Evolutionary conservation across 2,329 filamentous ascomycete genomes (phyloP), one percentile per base, ranked within the genome.

Genomic region (Pyrenochaeta sp.): DNA sequence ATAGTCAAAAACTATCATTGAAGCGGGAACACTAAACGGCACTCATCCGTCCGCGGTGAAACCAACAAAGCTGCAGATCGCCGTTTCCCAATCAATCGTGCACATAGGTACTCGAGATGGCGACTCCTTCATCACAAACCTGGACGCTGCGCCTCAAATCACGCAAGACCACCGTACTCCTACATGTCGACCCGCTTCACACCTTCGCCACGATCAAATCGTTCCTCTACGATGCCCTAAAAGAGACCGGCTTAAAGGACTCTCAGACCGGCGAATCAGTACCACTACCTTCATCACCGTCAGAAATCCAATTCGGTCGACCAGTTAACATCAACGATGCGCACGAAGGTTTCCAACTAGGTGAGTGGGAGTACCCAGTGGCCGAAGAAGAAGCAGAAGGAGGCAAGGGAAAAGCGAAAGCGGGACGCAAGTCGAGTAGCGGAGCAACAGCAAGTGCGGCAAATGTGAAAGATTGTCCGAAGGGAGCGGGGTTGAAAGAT

Each of bases 91-190:
- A 10, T 32, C 54, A 30, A 25, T 32, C 49, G 47, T 46, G 13
- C n/a, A 34, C n/a, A 48, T 30, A 30, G 19, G 4, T 2, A 30
- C 24, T 6, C 28, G 51, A 60, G n/a, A 73, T 69, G 65, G 54
- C 67, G 3, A 54, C 55, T 3, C 72, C 74, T 2, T 61, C 65
- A 5, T 67, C 75, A 4, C 60, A 61, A 55, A 73, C 74, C 19
- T 77, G 73, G 73, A 83, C 80, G 0, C 74, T 84, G 30, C 80
- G 81, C 56, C 77, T 83, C 65, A 84, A 83, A 64, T 71, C 78
- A 52, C 69, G 77, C 67, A 79, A 77, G 47, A 80, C 77, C 32
- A 83, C 82, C 34, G 67, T 83, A 59, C 68, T 83, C 42, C 75
- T 84, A 0, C 79, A 83, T 70, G 71, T 77, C 64, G 77, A 81